Conservation (phyloP, 2,329 filamentous ascomycete genomes). For the Chaetomium strumarium region DNA sequence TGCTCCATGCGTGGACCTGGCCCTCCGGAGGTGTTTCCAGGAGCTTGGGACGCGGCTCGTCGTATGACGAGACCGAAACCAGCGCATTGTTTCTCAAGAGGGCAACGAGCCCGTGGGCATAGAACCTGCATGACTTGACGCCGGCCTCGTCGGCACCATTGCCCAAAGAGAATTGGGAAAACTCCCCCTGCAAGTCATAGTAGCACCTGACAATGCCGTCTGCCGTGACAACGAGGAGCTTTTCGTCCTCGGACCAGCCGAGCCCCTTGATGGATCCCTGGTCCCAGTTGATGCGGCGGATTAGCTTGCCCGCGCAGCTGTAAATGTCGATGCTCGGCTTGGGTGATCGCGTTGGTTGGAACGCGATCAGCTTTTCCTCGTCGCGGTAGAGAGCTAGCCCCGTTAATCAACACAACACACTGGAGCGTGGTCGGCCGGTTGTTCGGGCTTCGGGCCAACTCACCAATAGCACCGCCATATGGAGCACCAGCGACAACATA, state of each 20-base stretch:
- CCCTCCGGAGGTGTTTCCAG: constrained; percentile 73
- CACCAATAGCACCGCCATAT: constrained; percentile 90
- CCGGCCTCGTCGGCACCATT: constrained; percentile 84
- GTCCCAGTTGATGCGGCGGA: constrained; percentile 86
- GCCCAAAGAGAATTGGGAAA: constrained; percentile 87
- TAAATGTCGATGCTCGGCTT: constrained; percentile 92
- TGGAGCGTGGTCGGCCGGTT: not conserved
- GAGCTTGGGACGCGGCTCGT: constrained; percentile 80
- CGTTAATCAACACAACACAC: not conserved
- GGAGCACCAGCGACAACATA: constrained; percentile 88
- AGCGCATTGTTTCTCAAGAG: constrained; percentile 83
- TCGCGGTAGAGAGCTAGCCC: constrained; percentile 76
- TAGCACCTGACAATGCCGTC: constrained; percentile 90
- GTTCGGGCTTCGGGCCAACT: constrained; percentile 25
- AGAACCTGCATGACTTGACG: constrained; percentile 83
- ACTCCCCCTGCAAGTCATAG: constrained; percentile 87
- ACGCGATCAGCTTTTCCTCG: constrained; percentile 75
- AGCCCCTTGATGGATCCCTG: constrained; percentile 80
- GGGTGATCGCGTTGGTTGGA: constrained; percentile 62
- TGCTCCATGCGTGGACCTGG: constrained; percentile 77
- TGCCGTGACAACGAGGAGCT: constrained; percentile 77
- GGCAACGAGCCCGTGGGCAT: constrained; percentile 86
- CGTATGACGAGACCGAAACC: constrained; percentile 80
- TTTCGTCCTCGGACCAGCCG: constrained; percentile 95
- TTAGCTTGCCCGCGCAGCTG: constrained; percentile 82